Evolutionary conservation across 768 basidiomycete species (phyloP), one percentile per base, ranked within the genome.

Genomic region (Nidularia pulvinata): DNA sequence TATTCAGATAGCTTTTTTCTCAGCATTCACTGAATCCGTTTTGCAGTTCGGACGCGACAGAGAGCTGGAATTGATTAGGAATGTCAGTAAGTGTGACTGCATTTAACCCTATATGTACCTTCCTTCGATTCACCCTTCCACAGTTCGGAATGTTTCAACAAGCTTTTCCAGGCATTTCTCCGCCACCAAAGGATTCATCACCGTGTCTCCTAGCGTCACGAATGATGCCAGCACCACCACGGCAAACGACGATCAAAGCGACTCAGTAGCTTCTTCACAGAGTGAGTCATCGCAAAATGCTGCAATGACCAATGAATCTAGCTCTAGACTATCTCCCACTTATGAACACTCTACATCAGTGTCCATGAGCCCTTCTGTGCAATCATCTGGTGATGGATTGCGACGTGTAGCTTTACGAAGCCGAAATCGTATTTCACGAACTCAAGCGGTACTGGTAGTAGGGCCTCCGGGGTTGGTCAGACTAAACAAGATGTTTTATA

Each of bases 31-130:
- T 54, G 30, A 48, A 44, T 55, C 45, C 55, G 13, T 55, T 34
- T 44, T 33, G 43, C 51, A 85, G 82, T 89, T 86, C 61, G 89
- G 89, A 6, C 78, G 89, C 46, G 86, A 89, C 48, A 85, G 79
- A 59, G 88, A 89, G 66, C 69, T 89, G 1, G 87, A 89, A 44
- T 69, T 74, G 44, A 85, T 91, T 52, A 78, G 84, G 46, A 84
- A 80, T 65, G 83, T 89, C 53, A 86, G 80, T 82, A 59, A 73
- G 79, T 82, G 46, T 46, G 33, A 7, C 19, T 19, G 14, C 33
- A 46, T 48, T 46, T 46, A 0, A 7, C n/a, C 48, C 7, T 19
- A 1, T 7, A 30, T 42, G 2, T 39, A 10, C 16, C 16, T 39
- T 10, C 16, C 37, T 39, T 39, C 37, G 1, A 10, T 39, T 16